Evolutionary conservation across 2,329 filamentous ascomycete species (phyloP), one percentile per base, ranked within the genome.

Genomic region (Xylaria sp.): DNA sequence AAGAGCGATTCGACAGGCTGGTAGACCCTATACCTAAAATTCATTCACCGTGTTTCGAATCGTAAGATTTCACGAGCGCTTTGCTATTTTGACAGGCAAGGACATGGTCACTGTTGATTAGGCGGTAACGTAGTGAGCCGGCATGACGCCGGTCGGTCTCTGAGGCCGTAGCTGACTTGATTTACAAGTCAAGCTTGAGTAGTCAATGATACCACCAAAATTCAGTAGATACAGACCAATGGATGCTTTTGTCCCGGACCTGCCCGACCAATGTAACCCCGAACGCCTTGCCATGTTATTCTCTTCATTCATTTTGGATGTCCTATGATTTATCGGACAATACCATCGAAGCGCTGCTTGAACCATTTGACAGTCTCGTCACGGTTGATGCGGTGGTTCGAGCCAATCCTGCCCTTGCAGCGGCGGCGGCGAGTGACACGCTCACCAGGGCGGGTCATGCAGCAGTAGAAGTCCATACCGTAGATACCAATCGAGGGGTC

Each of bases 391-490:
- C 91, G 90, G 92, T 99, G 96, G 85, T 85, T 88, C 82, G 92
- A 83, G 82, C 96, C 96, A 82, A 99, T 91, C 81, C 85, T 89
- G 88, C 90, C 88, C 90, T 97, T 92, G 87, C 88, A 90, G 81
- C 95, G 94, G 84, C 95, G 92, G 82, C 96, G 94, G 89, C 94
- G 95, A 84, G 93, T 92, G 83, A 99, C 94, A 84, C 96, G 94
- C 90, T 97, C 94, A 88, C 96, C 96, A 81, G 95, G 96, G 82
- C 96, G 94, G 89, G 94, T 97, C 96, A 99, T 99, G 94, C 95
- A 98, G 93, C 92, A 94, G 92, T 98, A 99, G 88, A 99, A 99
- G 88, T 99, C 96, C 96, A 99, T 99, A 84, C 96, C 94, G 90
- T 97, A 98, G 85, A 98, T 98, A 91, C 94, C 94, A 80, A 98